phyloP scores from a whole-genome alignment of 371 early-diverging fungal genomes.

The Actinomucor elegans region DNA sequence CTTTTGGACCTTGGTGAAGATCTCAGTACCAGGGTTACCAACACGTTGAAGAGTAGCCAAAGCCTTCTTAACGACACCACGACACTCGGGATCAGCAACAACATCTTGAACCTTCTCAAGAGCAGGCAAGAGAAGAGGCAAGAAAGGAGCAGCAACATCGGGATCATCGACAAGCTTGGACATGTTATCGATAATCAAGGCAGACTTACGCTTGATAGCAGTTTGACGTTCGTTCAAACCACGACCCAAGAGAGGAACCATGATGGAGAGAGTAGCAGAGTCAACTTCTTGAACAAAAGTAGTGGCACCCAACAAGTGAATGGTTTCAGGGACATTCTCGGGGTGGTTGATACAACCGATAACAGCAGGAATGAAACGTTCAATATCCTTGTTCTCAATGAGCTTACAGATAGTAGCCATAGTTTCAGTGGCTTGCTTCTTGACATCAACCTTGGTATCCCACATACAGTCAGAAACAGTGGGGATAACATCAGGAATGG shows the following conservation, averaged over 20 bases:
- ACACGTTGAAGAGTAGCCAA: constrained; percentile 42
- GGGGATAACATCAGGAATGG: constrained; percentile 71
- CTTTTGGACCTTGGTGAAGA: constrained; percentile 44
- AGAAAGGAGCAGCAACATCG: constrained; percentile 75
- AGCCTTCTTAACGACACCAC: constrained; percentile 60
- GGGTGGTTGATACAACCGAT: constrained; percentile 66
- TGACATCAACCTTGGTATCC: constrained; percentile 72
- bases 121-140: constrained; percentile 78
- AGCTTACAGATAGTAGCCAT: constrained; percentile 55
- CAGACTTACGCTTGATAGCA: constrained; percentile 73
- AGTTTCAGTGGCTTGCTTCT: constrained; percentile 46
- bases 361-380: constrained; percentile 61
- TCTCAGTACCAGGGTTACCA: constrained; percentile 27
- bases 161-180: constrained; percentile 83
- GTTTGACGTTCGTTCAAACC: constrained; percentile 67
- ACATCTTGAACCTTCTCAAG: constrained; percentile 73
- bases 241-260: constrained; percentile 75
- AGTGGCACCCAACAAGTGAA: constrained; percentile 63
- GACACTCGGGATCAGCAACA: constrained; percentile 78
- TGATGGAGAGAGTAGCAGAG: constrained; percentile 77
- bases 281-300: constrained; percentile 81
- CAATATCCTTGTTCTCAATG: constrained; percentile 67
- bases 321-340: constrained; percentile 65
- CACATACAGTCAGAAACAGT: constrained; percentile 70
- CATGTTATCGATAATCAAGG: constrained; percentile 85